Base-by-base conservation (phyloP, 1,284 basidiomycete genomes). In the Ustilago trichophora region DNA sequence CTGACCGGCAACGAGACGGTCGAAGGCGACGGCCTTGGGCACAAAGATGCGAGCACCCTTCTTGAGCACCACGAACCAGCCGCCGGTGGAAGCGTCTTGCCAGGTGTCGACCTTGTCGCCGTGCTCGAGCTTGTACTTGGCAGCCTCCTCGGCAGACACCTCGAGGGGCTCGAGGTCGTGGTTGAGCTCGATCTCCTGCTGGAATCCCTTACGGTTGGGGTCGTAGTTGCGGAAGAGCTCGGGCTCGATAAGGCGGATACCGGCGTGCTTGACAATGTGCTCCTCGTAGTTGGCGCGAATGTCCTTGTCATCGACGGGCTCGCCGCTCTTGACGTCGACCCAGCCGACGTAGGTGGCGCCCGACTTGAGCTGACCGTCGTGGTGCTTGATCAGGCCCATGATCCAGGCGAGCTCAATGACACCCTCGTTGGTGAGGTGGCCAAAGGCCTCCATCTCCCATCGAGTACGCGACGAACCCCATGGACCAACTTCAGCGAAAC, bases 351-450 rank as follows among this genome's bases (percentile, higher is more conserved):
- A 91, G 35, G 95, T 85, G 76, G 91, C 89, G 24, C 72, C 74
- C 13, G 51, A 66, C 84, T 96, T 94, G 78, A 98, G 87, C 60
- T 91, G 91, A 18, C 95, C 96, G 75, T 98, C 92, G 82, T 97
- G 93, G 85, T 98, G 93, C 84, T 95, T 97, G 87, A 98, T 97
- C 83, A 88, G 88, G 38, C 96, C 94, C 91, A 96, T 98, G 84
- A 97, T 90, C 93, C 95, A 98, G 13, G 95, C 94, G 90, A 98
- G 94, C 85, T 98, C 95, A 77, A 98, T 96, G 80, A 91, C 92
- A 38, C 94, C 95, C 83, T 97, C 91, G 77, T 98, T 95, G 54
- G 73, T 76, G 46, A 78, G 63, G 56, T 67, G 62, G 37, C 76
- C 75, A 35, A 65, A 70, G 24, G 75, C 76, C 60, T 78, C 76